Percentiles rank a stretch among this genome's conserved stretches.
phyloP scores from a whole-genome alignment of 495 filamentous ascomycete species.

The Neurospora sp. region DNA sequence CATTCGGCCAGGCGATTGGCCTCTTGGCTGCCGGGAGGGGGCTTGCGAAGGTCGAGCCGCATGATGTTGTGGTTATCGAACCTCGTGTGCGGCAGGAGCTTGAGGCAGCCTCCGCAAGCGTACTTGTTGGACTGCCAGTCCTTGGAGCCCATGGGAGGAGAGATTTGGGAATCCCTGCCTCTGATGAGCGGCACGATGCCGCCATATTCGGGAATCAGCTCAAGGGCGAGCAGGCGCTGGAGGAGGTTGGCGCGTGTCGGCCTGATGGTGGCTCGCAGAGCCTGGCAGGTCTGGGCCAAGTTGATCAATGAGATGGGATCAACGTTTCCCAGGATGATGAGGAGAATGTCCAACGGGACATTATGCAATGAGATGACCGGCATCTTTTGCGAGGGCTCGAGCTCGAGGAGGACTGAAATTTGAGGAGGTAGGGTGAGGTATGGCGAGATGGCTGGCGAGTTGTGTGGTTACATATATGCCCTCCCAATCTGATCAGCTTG shows the following conservation, averaged over 20 bases:
- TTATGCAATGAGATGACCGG: background rate
- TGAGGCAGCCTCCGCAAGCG: constrained; percentile 18
- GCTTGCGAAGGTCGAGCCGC: constrained; percentile 10
- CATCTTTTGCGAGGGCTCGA: too few relatives aligned
- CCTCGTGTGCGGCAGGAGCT: constrained; percentile 14
- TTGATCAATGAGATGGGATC: constrained; percentile 14
- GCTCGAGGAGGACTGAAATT: too few relatives aligned
- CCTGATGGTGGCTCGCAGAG: constrained; percentile 5
- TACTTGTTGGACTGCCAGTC: constrained; percentile 14
- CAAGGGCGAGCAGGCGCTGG: constrained; percentile 16
- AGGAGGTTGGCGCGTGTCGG: constrained; percentile 8
- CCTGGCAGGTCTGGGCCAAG: constrained; percentile 6
- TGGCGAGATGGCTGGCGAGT: too few relatives aligned
- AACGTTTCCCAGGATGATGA: background rate
- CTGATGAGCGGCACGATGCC: constrained; percentile 14
- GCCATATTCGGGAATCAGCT: constrained; percentile 13
- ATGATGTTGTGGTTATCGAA: constrained; percentile 17
- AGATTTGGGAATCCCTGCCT: background rate
- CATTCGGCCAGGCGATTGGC: constrained; percentile 12
- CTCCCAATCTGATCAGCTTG: too few relatives aligned
- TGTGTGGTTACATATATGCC: too few relatives aligned
- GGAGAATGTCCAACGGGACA: constrained; percentile 7
- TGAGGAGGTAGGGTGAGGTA: too few relatives aligned
- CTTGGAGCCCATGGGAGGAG: background rate
- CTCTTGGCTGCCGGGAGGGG: constrained; percentile 11